Base-by-base conservation (phyloP, 2,329 filamentous ascomycete species). In the Ilyonectria robusta region DNA sequence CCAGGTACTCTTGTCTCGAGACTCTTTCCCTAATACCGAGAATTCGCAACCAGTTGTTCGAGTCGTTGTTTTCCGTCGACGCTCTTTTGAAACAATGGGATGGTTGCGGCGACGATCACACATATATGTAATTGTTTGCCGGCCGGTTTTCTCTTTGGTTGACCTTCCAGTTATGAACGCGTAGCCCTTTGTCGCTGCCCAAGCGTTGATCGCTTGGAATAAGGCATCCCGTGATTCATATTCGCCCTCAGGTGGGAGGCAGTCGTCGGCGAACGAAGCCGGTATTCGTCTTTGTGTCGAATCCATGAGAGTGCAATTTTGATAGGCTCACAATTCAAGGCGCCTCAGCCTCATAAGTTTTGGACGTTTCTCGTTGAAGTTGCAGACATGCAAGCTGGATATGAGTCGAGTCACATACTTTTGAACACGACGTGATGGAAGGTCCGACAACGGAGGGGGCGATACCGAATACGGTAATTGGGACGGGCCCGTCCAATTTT, bases 381-480 rank as follows among this genome's bases (percentile, higher is more conserved):
- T 17, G 35, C 35, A 40, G 46, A 48, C 23, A 48, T 48, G 46
- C 46, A 26, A 19, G 26, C 46, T 48, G n/a, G 46, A 48, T 48
- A 48, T 48, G 26, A 26, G 26, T 26, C 6, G 26, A 26, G 26
- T 26, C 26, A 26, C 26, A 26, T 26, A 26, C 26, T 26, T 26
- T 48, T 48, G 7, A 48, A 48, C n/a, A 48, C 46, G 46, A 48
- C 2, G 46, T 26, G 19, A 48, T 48, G 46, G 46, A 48, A 48
- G 46, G 46, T 48, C 46, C 23, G 46, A 48, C 26, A 3, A 48
- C 46, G 46, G 46, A 48, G 46, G 46, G 26, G 46, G 19, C 46
- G 46, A 48, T 48, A 48, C 46, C 46, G n/a, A 48, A 48, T 48
- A 26, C 11, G 26, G 46, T 48, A 48, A 48, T 48, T 48, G 46